Evolutionary conservation across 78 protist genomes (phyloP), one percentile per base, ranked within the genome.

Genomic region (Dictyostelium brefeldianum): DNA sequence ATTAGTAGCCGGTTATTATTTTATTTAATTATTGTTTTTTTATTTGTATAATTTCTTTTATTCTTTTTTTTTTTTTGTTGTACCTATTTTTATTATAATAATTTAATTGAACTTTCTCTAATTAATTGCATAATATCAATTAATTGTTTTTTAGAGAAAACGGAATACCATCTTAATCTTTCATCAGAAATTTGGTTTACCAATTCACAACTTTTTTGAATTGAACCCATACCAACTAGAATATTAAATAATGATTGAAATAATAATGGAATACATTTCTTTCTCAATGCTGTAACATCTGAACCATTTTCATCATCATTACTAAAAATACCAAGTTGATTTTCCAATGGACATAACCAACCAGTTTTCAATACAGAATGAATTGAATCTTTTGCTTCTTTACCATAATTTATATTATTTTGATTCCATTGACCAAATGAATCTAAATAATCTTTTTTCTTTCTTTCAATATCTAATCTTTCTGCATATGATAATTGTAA

Each of bases 281-380:
- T 80, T 77, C 84, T 56, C 11, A 87, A 17, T 50, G 57, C 4
- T 11, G 78, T 53, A 20, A 87, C 53, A 29, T 59, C 59, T 31
- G 5, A 50, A 11, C 56, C 83, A 53, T 74, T 71, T 56, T 69
- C 71, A 20, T 79, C 84, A 22, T 41, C 71, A 4, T 36, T 25
- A 27, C 41, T 80, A 64, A 85, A 85, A 15, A 48, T 0, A 59
- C 92, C 92, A 54, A 47, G 43, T 77, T 36, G 93, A 65, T 41
- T 31, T 14, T 53, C 79, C 14, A 57, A 57, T 17, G 92, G 92
- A 74, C 92, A 85, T 64, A 87, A 29, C 93, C 93, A 87, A 77
- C 80, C 57, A 27, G 54, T 67, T 59, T 59, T 64, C 5, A 87
- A 11, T 25, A 87, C 31, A 1, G 41, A n/a, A 10, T 46, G 54